Conservation (phyloP, 768 basidiomycete genomes). For the Pleurotus tuoliensis region DNA sequence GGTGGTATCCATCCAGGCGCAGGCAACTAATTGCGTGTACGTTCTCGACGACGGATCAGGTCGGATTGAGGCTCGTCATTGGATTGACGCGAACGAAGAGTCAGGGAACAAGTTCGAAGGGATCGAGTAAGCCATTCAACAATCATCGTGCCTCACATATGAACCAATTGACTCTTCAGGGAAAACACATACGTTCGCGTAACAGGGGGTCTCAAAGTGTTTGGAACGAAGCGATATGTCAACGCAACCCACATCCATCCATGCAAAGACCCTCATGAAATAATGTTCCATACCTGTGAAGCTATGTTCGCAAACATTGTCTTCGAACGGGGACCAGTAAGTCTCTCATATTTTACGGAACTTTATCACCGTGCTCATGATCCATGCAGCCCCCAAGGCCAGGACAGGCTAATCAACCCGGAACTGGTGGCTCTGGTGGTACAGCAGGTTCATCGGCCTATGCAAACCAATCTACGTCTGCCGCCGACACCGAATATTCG, state of each 20-base stretch:
- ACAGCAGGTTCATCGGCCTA: slow-evolving; percentile 36
- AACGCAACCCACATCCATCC: slow-evolving; percentile 72
- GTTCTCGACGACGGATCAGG: slow-evolving; percentile 86
- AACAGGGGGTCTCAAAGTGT: slow-evolving; percentile 77
- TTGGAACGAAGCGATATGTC: slow-evolving; percentile 78
- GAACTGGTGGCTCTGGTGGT: slow-evolving; percentile 12
- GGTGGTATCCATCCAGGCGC: slow-evolving; percentile 61
- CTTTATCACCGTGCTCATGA: not conserved
- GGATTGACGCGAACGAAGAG: slow-evolving; percentile 68
- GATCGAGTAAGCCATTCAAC: slow-evolving; percentile 31
- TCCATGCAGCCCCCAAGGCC: slow-evolving; percentile 27
- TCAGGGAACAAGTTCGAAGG: slow-evolving; percentile 46
- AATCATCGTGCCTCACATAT: not conserved
- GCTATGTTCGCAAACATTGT: slow-evolving; percentile 64
- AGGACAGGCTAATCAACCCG: slow-evolving; percentile 19
- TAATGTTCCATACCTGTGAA: slow-evolving; percentile 80
- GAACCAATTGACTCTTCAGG: slow-evolving; percentile 31
- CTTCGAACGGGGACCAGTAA: slow-evolving; percentile 63
- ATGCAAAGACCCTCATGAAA: slow-evolving; percentile 67
- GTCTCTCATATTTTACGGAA: slow-evolving; percentile 16
- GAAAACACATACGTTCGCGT: slow-evolving; percentile 78
- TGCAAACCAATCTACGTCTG: slow-evolving; percentile 28
- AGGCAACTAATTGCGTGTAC: slow-evolving; percentile 80
- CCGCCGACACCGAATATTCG: slow-evolving; percentile 41
- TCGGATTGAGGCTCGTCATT: slow-evolving; percentile 71